Percentiles rank a stretch among this genome's conserved stretches.
Evolutionary conservation across 805 yeast species (phyloP).

Genomic region (Starmerella floricola): DNA sequence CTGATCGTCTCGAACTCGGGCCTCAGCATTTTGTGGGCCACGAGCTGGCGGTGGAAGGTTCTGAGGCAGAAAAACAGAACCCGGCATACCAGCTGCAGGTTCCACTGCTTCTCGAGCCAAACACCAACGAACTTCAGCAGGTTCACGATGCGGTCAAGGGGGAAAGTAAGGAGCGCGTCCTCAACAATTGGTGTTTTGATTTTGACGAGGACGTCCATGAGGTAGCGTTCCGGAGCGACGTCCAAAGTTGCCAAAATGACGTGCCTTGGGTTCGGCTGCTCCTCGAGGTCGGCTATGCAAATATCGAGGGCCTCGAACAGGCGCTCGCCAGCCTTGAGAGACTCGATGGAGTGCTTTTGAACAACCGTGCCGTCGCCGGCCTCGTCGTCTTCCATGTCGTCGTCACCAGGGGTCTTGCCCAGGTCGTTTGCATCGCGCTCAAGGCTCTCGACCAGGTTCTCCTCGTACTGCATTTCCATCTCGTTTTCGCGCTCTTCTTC

Average conservation of each 20-base stretch:
- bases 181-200: slow-evolving; percentile 79
- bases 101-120: slow-evolving; percentile 47
- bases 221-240: slow-evolving; percentile 63
- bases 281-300: slow-evolving; percentile 56
- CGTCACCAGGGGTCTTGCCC: slow-evolving; percentile 19
- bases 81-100: slow-evolving; percentile 56
- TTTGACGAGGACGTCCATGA: slow-evolving; percentile 54
- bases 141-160: slow-evolving; percentile 69
- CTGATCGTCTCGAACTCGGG: slow-evolving; percentile 48
- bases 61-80: slow-evolving; percentile 63
- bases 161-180: slow-evolving; percentile 82
- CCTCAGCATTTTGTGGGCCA: slow-evolving; percentile 39
- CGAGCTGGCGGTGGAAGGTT: slow-evolving; percentile 67
- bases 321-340: slow-evolving; percentile 88
- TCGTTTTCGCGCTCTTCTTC: slow-evolving; percentile 97
- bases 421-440: slow-evolving; percentile 32
- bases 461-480: slow-evolving; percentile 81
- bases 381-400: slow-evolving; percentile 31
- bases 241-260: slow-evolving; percentile 64
- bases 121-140: slow-evolving; percentile 60
- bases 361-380: slow-evolving; percentile 42
- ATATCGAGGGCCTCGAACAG: slow-evolving; percentile 84
- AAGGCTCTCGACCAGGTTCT: slow-evolving; percentile 58
- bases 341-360: slow-evolving; percentile 72
- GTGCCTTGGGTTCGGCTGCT: slow-evolving; percentile 33